Percentiles rank a stretch among this genome's conserved stretches.
Evolutionary conservation across 148 eudicot species (phyloP).

Genomic region (Rhododendron griersonianum): DNA sequence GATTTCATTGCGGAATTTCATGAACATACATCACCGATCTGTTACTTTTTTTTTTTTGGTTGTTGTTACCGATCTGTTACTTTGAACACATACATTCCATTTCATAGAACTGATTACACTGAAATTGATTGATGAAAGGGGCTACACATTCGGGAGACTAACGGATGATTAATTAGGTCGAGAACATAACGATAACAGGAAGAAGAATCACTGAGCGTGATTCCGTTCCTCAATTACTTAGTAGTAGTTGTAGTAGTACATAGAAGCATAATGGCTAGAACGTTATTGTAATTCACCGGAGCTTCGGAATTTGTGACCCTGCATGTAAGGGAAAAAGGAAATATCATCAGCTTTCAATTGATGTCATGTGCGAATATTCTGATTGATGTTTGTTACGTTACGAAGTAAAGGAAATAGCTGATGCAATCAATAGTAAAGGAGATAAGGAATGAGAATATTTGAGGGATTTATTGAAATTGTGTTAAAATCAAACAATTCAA

Average conservation of each 20-base stretch:
- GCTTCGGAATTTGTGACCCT: slow-evolving; percentile 48
- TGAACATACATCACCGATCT: not conserved
- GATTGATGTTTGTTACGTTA: not conserved
- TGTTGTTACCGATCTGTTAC: not conserved
- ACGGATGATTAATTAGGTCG: not conserved
- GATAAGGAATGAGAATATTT: not conserved
- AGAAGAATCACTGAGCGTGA: not conserved
- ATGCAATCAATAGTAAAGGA: not conserved
- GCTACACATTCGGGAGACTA: not conserved
- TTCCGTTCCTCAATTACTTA: not conserved
- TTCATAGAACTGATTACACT: not conserved
- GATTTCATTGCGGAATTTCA: not conserved
- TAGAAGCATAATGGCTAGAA: slow-evolving; percentile 4
- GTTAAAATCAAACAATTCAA: not conserved
- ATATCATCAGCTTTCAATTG: not conserved
- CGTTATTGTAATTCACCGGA: slow-evolving; percentile 6
- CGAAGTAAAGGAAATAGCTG: not conserved
- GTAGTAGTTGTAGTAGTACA: not conserved
- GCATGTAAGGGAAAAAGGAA: slow-evolving; percentile 22
- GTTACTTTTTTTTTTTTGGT: not conserved
- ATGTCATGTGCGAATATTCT: not conserved
- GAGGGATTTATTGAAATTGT: not conserved
- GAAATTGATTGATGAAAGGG: not conserved
- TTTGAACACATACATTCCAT: not conserved
- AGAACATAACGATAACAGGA: not conserved